Percentiles rank a stretch among this genome's conserved stretches.
phyloP scores from a whole-genome alignment of 192 early-diverging fungal genomes.

The Backusella westeae region DNA sequence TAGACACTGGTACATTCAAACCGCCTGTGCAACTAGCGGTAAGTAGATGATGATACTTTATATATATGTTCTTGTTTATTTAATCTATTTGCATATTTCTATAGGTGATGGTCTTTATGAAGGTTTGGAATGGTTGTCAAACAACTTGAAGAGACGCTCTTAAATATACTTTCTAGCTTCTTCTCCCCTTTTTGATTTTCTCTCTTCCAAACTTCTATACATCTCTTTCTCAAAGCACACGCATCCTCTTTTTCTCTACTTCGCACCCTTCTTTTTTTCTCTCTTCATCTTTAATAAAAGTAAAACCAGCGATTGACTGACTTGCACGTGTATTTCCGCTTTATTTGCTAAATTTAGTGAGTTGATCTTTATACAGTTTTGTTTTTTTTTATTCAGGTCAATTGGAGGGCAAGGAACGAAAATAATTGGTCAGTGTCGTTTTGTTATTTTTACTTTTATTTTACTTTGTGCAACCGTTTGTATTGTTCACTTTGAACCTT shows the following conservation, averaged over 20 bases:
- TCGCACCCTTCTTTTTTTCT: neutral
- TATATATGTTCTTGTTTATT: neutral
- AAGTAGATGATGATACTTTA: neutral
- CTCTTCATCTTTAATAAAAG: constrained; percentile 2
- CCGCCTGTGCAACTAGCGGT: constrained; percentile 76
- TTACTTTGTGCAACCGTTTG: neutral
- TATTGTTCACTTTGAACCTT: neutral
- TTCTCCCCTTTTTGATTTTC: neutral
- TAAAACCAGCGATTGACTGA: constrained; percentile 6
- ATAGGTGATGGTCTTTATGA: constrained; percentile 95
- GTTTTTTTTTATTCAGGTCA: neutral
- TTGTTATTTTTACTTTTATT: neutral
- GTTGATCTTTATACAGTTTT: neutral
- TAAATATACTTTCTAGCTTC: constrained; percentile 19
- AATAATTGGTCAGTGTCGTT: neutral
- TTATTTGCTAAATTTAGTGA: constrained; percentile 2
- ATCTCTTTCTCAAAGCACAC: neutral
- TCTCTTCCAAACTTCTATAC: neutral
- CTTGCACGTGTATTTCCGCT: constrained; percentile 7
- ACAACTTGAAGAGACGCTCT: constrained; percentile 55
- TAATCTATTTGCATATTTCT: neutral
- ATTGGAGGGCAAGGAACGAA: neutral
- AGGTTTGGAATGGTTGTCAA: constrained; percentile 92
- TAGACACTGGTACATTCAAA: constrained; percentile 93
- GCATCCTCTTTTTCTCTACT: neutral